Percentiles rank a stretch among this genome's conserved stretches.
Evolutionary conservation across 73 alveolate genomes (phyloP).

Genomic region (Paramecium pentaurelia): DNA sequence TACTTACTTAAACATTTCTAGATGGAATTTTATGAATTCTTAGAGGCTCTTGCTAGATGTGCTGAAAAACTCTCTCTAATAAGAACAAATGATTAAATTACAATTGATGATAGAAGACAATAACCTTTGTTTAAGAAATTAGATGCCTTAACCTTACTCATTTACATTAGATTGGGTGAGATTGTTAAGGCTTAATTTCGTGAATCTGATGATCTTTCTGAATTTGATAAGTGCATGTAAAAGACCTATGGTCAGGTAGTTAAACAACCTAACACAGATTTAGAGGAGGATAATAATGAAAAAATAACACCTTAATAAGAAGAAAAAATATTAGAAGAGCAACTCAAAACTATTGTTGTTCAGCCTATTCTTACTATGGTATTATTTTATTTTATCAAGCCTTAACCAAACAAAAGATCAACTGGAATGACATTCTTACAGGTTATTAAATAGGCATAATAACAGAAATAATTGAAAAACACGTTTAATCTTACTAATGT

Average conservation of each 20-base stretch:
- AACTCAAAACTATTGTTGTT: not conserved
- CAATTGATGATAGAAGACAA: constrained; percentile 31
- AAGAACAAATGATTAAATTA: not conserved
- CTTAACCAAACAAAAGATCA: not conserved
- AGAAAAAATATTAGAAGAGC: not conserved
- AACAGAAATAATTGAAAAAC: not conserved
- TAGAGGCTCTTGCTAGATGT: constrained; percentile 69
- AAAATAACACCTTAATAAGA: not conserved
- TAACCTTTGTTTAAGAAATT: not conserved
- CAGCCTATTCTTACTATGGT: not conserved
- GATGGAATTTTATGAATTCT: constrained; percentile 65
- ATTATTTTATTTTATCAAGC: not conserved
- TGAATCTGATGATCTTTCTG: constrained; percentile 7
- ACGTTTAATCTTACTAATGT: not conserved
- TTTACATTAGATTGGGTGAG: not conserved
- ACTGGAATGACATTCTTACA: constrained; percentile 3
- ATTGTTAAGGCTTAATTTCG: not conserved
- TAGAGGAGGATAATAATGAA: not conserved
- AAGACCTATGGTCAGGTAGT: not conserved
- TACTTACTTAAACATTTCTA: constrained; percentile 57
- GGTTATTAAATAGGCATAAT: not conserved
- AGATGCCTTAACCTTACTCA: not conserved
- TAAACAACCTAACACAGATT: not conserved
- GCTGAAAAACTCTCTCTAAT: constrained; percentile 63
- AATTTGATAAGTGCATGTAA: constrained; percentile 37